Percentiles rank a stretch among this genome's conserved stretches.
phyloP scores from a whole-genome alignment of 2,329 filamentous ascomycete genomes.

The Microdochium bolleyi region DNA sequence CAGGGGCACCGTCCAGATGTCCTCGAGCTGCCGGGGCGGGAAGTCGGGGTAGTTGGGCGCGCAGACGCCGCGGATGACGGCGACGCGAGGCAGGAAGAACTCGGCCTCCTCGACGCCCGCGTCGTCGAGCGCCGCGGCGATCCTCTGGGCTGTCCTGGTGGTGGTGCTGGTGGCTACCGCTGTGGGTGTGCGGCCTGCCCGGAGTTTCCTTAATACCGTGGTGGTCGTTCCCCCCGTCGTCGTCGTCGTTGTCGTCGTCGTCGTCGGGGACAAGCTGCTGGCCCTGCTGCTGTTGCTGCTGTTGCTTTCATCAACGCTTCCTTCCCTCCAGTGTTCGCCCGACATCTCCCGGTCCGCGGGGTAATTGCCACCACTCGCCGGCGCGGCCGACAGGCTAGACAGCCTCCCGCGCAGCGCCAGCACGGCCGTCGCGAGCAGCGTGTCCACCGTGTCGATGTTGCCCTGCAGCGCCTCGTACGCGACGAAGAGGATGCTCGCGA shows the following conservation, averaged over 20 bases:
- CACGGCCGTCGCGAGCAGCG: background rate
- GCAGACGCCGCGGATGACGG: background rate
- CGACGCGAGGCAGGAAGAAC: background rate
- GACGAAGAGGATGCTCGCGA: background rate
- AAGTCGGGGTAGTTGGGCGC: background rate
- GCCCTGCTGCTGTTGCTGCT: too few relatives aligned
- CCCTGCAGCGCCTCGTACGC: background rate
- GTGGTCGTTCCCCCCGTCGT: too few relatives aligned
- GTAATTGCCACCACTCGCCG: background rate
- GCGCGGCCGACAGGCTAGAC: background rate
- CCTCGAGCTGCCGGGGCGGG: background rate
- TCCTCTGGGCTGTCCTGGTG: too few relatives aligned
- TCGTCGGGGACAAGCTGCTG: background rate
- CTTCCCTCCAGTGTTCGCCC: background rate
- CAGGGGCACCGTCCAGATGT: background rate
- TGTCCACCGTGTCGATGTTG: background rate
- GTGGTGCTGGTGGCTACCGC: too few relatives aligned
- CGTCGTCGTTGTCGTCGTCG: background rate
- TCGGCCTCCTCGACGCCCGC: background rate
- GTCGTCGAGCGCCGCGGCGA: background rate
- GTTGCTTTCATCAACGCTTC: too few relatives aligned
- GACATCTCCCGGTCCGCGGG: background rate
- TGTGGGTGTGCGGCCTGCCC: too few relatives aligned
- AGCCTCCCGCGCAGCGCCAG: background rate
- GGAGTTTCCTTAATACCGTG: too few relatives aligned